Percentiles rank a stretch among this genome's conserved stretches.
phyloP scores from a whole-genome alignment of 1,139 yeast species.

The Kodamaea suecica region DNA sequence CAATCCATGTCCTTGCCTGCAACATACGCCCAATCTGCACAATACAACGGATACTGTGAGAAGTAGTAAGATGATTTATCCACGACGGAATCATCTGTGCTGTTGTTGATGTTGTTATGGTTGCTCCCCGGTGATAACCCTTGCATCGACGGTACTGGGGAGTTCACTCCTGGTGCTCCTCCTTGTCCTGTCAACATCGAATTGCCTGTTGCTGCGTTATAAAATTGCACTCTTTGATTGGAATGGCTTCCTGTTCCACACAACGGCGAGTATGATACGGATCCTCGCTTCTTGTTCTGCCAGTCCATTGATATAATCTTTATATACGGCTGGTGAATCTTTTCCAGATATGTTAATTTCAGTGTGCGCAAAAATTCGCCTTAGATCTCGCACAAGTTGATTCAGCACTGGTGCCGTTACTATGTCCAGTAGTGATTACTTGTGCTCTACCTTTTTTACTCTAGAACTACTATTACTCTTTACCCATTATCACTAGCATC shows the following conservation, averaged over 20 bases:
- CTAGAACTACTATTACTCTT: too few relatives aligned
- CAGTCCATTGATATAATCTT: constrained; percentile 10
- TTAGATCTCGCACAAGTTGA: too few relatives aligned
- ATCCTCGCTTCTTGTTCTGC: constrained; percentile 8
- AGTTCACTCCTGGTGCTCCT: not conserved
- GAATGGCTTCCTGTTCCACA: constrained; percentile 5
- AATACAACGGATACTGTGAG: constrained; percentile 60
- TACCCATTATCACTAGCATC: constrained; percentile 1
- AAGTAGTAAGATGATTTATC: constrained; percentile 54
- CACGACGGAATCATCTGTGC: constrained; percentile 3
- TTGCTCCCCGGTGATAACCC: constrained; percentile 1
- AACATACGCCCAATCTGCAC: constrained; percentile 61
- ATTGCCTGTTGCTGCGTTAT: constrained; percentile 3
- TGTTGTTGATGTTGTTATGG: constrained; percentile 3
- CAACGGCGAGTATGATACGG: constrained; percentile 10
- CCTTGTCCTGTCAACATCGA: not conserved
- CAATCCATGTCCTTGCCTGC: constrained; percentile 41
- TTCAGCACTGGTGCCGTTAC: too few relatives aligned
- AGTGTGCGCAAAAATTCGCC: not conserved
- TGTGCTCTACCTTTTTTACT: too few relatives aligned
- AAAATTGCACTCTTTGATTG: constrained; percentile 10
- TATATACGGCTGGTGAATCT: not conserved
- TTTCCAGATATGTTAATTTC: too few relatives aligned
- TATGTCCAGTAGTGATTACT: too few relatives aligned
- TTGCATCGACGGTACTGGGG: not conserved